phyloP scores from a whole-genome alignment of 2,329 filamentous ascomycete genomes.

The Shiraia bambusicola region DNA sequence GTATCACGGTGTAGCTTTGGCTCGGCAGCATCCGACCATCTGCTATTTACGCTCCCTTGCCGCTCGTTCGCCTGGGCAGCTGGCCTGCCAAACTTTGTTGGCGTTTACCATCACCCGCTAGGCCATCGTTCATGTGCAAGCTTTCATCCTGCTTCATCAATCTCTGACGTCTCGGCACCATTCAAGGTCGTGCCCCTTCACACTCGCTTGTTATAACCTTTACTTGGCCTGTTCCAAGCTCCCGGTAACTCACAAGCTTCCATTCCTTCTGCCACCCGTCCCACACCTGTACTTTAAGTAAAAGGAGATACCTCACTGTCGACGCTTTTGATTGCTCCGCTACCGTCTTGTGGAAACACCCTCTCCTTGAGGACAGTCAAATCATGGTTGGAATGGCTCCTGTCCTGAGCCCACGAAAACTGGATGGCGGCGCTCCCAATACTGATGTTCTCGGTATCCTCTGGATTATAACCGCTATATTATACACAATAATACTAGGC shows the following conservation, averaged over 20 bases:
- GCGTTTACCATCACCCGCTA: constrained; percentile 21
- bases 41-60: constrained; percentile 36
- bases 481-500: constrained; percentile 37
- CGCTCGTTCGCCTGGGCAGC: constrained; percentile 16
- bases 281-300: constrained; percentile 27
- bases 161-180: constrained; percentile 22
- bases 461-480: constrained; percentile 35
- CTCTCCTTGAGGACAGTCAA: constrained; percentile 14
- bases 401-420: constrained; percentile 23
- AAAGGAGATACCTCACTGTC: constrained; percentile 26
- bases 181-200: constrained; percentile 22
- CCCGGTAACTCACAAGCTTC: constrained; percentile 22
- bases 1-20: constrained; percentile 26
- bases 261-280: constrained; percentile 22
- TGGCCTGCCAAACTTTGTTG: constrained; percentile 27
- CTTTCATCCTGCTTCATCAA: constrained; percentile 22
- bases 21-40: constrained; percentile 31
- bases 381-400: constrained; percentile 38
- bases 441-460: constrained; percentile 34
- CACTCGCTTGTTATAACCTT: constrained; percentile 34
- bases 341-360: constrained; percentile 2
- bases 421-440: constrained; percentile 37
- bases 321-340: constrained; percentile 3
- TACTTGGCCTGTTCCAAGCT: constrained; percentile 24
- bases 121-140: constrained; percentile 22